A percentile compares a stretch with the other conserved stretches of the same genome.
phyloP scores from a whole-genome alignment of 352 stramenopile species.

The Pythium scleroteichum region DNA sequence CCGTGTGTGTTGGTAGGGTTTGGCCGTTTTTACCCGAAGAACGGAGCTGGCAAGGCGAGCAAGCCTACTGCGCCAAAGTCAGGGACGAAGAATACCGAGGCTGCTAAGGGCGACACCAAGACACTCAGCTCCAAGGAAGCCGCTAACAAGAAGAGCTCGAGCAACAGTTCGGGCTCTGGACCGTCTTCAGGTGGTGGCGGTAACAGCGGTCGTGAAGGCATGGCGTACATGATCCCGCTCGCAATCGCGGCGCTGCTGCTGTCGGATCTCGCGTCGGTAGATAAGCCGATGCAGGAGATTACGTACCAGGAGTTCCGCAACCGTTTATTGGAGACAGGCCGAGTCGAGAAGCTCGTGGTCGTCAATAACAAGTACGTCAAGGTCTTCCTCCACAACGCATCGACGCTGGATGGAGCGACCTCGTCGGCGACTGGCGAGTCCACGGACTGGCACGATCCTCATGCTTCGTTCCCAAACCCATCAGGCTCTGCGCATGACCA shows the following conservation, averaged over 20 bases:
- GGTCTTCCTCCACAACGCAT: constrained; percentile 73
- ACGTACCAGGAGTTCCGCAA: constrained; percentile 92
- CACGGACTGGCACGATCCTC: constrained; percentile 56
- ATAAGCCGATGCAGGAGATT: constrained; percentile 90
- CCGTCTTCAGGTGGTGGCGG: constrained; percentile 37
- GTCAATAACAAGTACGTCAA: constrained; percentile 93
- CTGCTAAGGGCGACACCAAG: constrained; percentile 53
- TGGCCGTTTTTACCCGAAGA: constrained; percentile 86
- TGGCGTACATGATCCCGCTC: constrained; percentile 76
- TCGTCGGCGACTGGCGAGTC: constrained; percentile 22
- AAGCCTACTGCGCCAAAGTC: constrained; percentile 58
- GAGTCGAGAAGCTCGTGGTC: constrained; percentile 88
- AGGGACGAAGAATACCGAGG: constrained; percentile 46
- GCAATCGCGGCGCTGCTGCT: constrained; percentile 74
- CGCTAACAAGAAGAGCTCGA: constrained; percentile 41
- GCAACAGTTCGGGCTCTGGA: constrained; percentile 25
- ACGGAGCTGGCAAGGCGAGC: constrained; percentile 33
- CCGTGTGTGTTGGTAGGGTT: constrained; percentile 42
- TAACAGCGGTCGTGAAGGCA: constrained; percentile 48
- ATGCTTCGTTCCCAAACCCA: constrained; percentile 26
- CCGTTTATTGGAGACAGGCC: constrained; percentile 77
- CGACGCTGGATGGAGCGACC: constrained; percentile 6
- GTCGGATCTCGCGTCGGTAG: constrained; percentile 64
- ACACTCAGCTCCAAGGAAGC: constrained; percentile 70
- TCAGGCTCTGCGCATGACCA: constrained; percentile 19